These are phyloP conservation scores for Galeopsis tetrahit DNA, from an alignment of 257 asterid genomes.

Conservation along the genomic window DNA sequence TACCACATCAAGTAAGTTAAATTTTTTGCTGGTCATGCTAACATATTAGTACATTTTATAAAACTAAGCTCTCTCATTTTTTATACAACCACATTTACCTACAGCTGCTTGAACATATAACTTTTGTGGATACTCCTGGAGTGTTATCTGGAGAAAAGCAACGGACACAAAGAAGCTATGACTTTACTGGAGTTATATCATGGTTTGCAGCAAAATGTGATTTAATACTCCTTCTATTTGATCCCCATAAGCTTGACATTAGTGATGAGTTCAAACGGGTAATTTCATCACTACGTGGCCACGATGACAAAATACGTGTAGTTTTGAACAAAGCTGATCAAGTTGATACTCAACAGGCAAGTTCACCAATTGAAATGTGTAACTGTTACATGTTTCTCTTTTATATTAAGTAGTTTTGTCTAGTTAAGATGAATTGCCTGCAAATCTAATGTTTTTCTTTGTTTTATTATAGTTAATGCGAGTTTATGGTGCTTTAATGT, in stretches of 20 bases:
- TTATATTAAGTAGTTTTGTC: neutral
- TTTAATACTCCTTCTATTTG: constrained; percentile 84
- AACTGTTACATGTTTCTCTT: neutral
- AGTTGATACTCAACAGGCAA: constrained; percentile 94
- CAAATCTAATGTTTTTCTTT: constrained; percentile 24
- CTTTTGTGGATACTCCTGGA: constrained; percentile 98
- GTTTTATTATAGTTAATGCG: constrained; percentile 72
- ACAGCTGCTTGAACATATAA: constrained; percentile 82
- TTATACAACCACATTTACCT: constrained; percentile 24
- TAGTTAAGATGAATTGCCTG: constrained; percentile 1
- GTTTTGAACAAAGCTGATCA: constrained; percentile 96
- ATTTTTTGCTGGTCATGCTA: constrained; percentile 13
- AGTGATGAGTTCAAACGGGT: constrained; percentile 96
- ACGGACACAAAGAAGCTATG: constrained; percentile 90
- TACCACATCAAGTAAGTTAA: constrained; percentile 93
- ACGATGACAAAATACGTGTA: constrained; percentile 95
- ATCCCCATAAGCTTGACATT: constrained; percentile 96
- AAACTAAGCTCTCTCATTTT: neutral
- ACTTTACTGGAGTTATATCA: constrained; percentile 94
- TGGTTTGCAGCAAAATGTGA: constrained; percentile 99
- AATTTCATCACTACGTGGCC: constrained; percentile 85
- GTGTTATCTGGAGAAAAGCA: constrained; percentile 98
- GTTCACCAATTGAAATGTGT: constrained; percentile 21
- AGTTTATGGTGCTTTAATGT: constrained; percentile 98
- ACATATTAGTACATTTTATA: neutral